These are phyloP conservation scores for Tricholoma furcatifolium DNA, from an alignment of 768 basidiomycete species.

Conservation along the genomic window DNA sequence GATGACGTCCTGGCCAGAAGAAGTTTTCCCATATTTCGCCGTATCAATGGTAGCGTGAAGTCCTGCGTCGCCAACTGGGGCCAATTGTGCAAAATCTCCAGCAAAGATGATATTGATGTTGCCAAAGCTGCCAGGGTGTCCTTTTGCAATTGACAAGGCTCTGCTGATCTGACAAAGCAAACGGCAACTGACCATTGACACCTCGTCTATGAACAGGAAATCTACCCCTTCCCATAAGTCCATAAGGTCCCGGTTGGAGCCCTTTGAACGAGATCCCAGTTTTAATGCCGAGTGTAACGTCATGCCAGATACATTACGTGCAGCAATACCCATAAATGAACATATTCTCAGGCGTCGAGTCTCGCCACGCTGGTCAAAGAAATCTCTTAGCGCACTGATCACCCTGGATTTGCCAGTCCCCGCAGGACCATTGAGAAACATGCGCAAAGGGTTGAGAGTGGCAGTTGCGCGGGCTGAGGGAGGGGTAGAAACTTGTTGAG, in stretches of 20 bases:
- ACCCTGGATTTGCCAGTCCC: constrained; percentile 44
- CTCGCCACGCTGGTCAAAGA: constrained; percentile 24
- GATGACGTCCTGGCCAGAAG: constrained; percentile 16
- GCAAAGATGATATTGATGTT: constrained; percentile 41
- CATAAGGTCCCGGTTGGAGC: too few relatives aligned
- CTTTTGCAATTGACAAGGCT: constrained; percentile 31
- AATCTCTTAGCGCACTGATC: constrained; percentile 32
- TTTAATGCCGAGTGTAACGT: too few relatives aligned
- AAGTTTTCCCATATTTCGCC: neutral
- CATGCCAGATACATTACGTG: too few relatives aligned
- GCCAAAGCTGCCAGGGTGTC: constrained; percentile 28
- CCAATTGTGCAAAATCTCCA: constrained; percentile 42
- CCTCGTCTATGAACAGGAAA: constrained; percentile 27
- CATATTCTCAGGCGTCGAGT: constrained; percentile 26
- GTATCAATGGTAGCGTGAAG: constrained; percentile 21
- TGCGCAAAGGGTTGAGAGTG: constrained; percentile 5
- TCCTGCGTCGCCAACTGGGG: constrained; percentile 29
- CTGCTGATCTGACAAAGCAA: constrained; percentile 30
- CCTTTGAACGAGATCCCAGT: too few relatives aligned
- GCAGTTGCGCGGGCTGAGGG: neutral
- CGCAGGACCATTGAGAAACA: constrained; percentile 38
- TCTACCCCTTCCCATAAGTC: constrained; percentile 13
- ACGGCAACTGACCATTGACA: constrained; percentile 38
- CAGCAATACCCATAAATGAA: too few relatives aligned
- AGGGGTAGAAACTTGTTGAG: too few relatives aligned